phyloP scores from a whole-genome alignment of 257 asterid species.

The Knoxia roxburghii region DNA sequence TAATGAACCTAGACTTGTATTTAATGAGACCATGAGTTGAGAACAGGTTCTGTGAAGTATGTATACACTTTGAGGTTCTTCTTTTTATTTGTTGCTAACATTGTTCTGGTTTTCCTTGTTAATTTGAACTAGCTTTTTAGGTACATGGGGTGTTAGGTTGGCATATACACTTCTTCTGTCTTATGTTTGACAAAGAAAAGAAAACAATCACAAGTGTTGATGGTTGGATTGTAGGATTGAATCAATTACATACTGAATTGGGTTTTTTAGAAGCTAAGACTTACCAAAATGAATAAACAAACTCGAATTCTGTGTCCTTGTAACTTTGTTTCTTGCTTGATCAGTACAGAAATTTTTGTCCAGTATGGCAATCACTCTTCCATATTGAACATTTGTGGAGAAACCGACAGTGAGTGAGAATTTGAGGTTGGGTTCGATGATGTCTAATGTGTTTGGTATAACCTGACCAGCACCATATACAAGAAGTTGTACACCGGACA shows the following conservation, averaged over 20 bases:
- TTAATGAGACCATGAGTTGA: slow-evolving; percentile 66
- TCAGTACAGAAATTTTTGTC: slow-evolving; percentile 72
- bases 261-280: slow-evolving; percentile 14
- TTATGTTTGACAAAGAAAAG: slow-evolving; percentile 22
- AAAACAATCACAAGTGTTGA: not conserved
- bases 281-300: slow-evolving; percentile 67
- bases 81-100: slow-evolving; percentile 62
- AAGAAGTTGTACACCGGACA: slow-evolving; percentile 50
- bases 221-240: not conserved
- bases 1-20: slow-evolving; percentile 56
- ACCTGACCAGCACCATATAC: slow-evolving; percentile 84
- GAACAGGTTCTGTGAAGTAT: slow-evolving; percentile 72
- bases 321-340: slow-evolving; percentile 69
- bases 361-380: slow-evolving; percentile 62
- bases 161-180: slow-evolving; percentile 71
- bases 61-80: slow-evolving; percentile 61
- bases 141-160: slow-evolving; percentile 68
- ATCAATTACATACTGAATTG: not conserved
- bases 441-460: slow-evolving; percentile 47
- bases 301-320: slow-evolving; percentile 74
- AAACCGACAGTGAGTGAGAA: slow-evolving; percentile 58
- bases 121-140: slow-evolving; percentile 67
- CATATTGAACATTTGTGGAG: slow-evolving; percentile 51
- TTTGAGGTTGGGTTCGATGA: slow-evolving; percentile 49
- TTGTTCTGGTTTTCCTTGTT: slow-evolving; percentile 56